Evolutionary conservation across 805 yeast genomes (phyloP), one percentile per base, ranked within the genome.

Genomic region (Candida chilensis): DNA sequence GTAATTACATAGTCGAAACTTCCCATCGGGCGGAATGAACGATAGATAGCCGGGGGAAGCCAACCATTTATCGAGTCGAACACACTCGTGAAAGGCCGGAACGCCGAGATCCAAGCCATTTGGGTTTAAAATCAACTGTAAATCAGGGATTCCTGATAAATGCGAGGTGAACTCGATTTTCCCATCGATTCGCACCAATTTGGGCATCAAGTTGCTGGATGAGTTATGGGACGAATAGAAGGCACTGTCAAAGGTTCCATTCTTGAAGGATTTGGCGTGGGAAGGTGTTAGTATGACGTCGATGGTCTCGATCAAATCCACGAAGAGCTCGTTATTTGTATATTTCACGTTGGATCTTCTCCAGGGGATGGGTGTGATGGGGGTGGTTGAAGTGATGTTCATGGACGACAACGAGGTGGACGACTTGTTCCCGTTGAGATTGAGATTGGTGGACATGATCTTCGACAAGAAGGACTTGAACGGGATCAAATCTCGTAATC

Each of bases 21-120:
- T 67, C 5, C 94, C 96, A 52, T 90, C 96, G 0, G 97, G 95
- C 4, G 97, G 98, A 13, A 82, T 66, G 44, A 90, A 85, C 12
- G 74, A 61, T 19, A 87, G 47, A 0, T 54, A 38, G 1, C 74
- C 76, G 1, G 69, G 67, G 4, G 44, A 44, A 20, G 44, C 36
- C 1, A 44, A 31, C 85, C 86, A 81, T 13, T 54, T 53, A 8
- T 60, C 65, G 1, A 66, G 39, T 27, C 76, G 65, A 1, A 88
- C 71, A 49, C 90, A 78, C 28, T 65, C 68, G 49, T 90, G 96
- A 39, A 85, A 73, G 10, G 75, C 58, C 0, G 92, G 85, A 4
- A 64, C 38, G 1, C 68, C 73, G n/a, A 75, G 32, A 20, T 67
- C 55, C 34, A 66, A 64, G 2, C 71, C 69, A 13, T 57, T 59